Base-by-base conservation (phyloP, 2,329 filamentous ascomycete genomes). In the Colletotrichum sansevieriae region DNA sequence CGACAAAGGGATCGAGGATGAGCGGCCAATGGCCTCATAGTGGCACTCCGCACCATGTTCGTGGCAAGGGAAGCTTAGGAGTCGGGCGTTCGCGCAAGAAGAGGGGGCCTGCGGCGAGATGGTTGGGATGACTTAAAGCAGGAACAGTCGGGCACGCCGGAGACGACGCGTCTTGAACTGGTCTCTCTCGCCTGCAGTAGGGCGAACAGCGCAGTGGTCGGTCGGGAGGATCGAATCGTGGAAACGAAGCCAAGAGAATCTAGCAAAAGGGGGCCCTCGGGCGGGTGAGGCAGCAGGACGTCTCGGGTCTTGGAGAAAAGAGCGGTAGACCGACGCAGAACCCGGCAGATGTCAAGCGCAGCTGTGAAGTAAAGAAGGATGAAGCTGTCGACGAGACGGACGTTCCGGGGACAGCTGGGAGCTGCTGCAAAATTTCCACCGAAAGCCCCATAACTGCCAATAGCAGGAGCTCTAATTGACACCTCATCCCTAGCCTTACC, bases 1-100 rank as follows among this genome's bases (percentile, higher is more conserved):
- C 82, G 81, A 76, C 84, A 85, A 61, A 84, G 71, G 64, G 81
- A 78, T 72, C 62, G 67, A 51, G 73, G 72, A 47, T 74, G 73
- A 33, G 72, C 72, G 47, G 64, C 60, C 41, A 56, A 47, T 29
- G 63, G 60, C 49, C 55, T 55, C n/a, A 77, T 59, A 55, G 71
- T 73, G 64, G 78, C 75, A 74, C 77, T 77, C 55, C 80, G 81
- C 82, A 85, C 84, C n/a, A 68, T 76, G 35, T 35, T 60, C 46
- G 22, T 52, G 59, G 62, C 54, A 66, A 44, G 35, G 29, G 39
- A 54, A 25, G 52, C 54, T 58, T 15, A 46, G 35, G 35, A 65
- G 44, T 41, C 43, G 56, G 49, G 44, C 20, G 59, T 52, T 63
- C 33, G 62, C 37, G 62, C 49, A 39, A 37, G 46, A 25, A 20